Conservation (phyloP, 768 basidiomycete species). For the Auricularia sp. region DNA sequence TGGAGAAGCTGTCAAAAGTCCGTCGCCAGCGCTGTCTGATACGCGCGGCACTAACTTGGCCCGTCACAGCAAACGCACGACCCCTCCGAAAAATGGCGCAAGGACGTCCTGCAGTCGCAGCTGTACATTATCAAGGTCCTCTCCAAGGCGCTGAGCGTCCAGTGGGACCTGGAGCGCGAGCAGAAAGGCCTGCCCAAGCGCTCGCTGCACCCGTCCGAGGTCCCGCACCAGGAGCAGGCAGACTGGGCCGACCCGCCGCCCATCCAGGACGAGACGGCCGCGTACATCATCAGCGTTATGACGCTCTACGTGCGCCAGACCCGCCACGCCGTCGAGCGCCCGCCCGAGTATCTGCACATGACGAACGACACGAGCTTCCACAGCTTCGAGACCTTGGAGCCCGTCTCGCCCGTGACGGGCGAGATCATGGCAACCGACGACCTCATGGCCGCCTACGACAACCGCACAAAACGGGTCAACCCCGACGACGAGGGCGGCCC, state of each 20-base stretch:
- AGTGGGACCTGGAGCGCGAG: conserved; percentile 50
- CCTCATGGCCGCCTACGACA: not conserved
- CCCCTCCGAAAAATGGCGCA: conserved; percentile 37
- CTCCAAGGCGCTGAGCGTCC: conserved; percentile 63
- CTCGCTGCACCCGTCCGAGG: conserved; percentile 16
- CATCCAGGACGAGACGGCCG: conserved; percentile 72
- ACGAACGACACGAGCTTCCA: conserved; percentile 57
- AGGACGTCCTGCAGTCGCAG: conserved; percentile 78
- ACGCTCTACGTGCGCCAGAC: conserved; percentile 73
- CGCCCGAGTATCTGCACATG: conserved; percentile 51
- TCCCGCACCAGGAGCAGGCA: conserved; percentile 16
- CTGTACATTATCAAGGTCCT: conserved; percentile 78
- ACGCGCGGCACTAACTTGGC: not conserved
- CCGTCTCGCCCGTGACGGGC: conserved; percentile 5
- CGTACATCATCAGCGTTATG: conserved; percentile 74
- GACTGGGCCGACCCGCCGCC: conserved; percentile 57
- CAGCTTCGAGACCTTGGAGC: conserved; percentile 56
- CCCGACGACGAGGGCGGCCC: too few species aligned
- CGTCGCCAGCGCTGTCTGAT: conserved; percentile 2
- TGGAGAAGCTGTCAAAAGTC: conserved; percentile 73
- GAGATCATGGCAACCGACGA: not conserved
- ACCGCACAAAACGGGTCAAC: too few species aligned
- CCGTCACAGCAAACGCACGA: conserved; percentile 38
- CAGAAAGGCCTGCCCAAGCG: conserved; percentile 24
- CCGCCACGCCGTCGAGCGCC: conserved; percentile 39